Base-by-base conservation (phyloP, 164 flowering plant species). In the Magnolia sinica region DNA sequence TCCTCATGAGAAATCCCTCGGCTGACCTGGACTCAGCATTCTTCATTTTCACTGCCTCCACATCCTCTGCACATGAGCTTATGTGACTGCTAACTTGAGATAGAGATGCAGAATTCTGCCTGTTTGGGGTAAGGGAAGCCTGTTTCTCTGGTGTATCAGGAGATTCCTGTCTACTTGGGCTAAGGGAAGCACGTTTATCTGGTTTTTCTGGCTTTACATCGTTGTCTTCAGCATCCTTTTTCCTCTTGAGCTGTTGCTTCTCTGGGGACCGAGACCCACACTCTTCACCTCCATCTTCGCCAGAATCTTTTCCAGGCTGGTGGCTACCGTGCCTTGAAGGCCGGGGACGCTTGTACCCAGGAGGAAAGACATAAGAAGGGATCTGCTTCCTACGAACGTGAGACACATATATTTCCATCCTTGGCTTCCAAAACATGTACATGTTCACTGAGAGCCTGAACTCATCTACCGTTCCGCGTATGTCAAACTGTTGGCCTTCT, bases 401-500 rank as follows among this genome's bases (percentile, higher is more conserved):
- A 76, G 91, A 93, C 73, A 96, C 98, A 80, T 68, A 89, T 1
- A 96, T 89, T 10, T 94, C 96, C 99, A 94, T 96, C 70, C 98
- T 98, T 2, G 92, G 97, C 72, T 88, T 91, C 99, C 99, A 92
- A 52, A 86, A 90, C 82, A 82, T 68, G 79, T 93, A 96, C 90
- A 86, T 88, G 80, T 81, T 84, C 71, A 96, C 85, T 1, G 87
- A 86, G 64, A 87, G 93, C 82, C 93, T 88, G 70, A 96, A 96
- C 68, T 92, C 95, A 37, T 96, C 98, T 58, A 96, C 98, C 29
- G 98, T 93, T 74, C 85, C 92, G 19, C 98, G 89, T 23, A 96
- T 94, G 80, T 96, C 99, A 87, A 96, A 96, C 66, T 94, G 99
- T 74, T 94, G 99, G 31, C 98, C 93, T 84, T 94, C 98, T 79